Conservation (phyloP, 192 early-diverging fungal species). For the Jimgerdemannia flammicorona region DNA sequence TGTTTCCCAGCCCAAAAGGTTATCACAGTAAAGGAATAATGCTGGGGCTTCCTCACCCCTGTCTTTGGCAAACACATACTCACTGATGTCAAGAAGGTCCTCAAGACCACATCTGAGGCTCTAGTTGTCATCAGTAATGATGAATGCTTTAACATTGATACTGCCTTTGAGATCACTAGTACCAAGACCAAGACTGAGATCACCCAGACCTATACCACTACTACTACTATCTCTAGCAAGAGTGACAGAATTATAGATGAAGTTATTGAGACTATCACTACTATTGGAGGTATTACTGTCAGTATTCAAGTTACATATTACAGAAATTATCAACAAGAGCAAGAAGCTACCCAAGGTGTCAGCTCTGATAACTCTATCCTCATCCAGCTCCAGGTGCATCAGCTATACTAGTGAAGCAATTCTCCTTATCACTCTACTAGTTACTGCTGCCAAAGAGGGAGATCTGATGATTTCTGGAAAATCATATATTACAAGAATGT, state of each 20-base stretch:
- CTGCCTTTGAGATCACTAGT: no score
- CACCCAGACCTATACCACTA: no score
- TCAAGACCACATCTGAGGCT: no score
- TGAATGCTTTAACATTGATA: no score
- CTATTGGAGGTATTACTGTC: not conserved
- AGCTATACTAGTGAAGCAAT: slow-evolving; percentile 1
- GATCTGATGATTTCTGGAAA: slow-evolving; percentile 18
- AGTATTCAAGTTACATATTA: no score
- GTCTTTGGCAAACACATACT: not conserved
- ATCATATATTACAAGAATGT: slow-evolving; percentile 19
- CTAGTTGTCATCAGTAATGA: no score
- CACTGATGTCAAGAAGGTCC: no score
- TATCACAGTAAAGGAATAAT: slow-evolving; percentile 32
- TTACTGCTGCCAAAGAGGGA: not conserved
- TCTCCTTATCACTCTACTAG: slow-evolving; percentile 16
- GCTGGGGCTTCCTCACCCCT: slow-evolving; percentile 23
- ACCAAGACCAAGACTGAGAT: not conserved
- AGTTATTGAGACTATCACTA: not conserved
- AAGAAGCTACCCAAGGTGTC: no score
- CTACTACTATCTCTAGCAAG: not conserved
- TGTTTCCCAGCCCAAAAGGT: no score
- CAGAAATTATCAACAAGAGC: no score
- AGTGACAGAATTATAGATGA: no score
- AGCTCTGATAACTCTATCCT: not conserved
- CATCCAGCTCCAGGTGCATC: not conserved